These are phyloP conservation scores for Lithohypha guttulata DNA, from an alignment of 2,329 filamentous ascomycete genomes.

Conservation along the genomic window DNA sequence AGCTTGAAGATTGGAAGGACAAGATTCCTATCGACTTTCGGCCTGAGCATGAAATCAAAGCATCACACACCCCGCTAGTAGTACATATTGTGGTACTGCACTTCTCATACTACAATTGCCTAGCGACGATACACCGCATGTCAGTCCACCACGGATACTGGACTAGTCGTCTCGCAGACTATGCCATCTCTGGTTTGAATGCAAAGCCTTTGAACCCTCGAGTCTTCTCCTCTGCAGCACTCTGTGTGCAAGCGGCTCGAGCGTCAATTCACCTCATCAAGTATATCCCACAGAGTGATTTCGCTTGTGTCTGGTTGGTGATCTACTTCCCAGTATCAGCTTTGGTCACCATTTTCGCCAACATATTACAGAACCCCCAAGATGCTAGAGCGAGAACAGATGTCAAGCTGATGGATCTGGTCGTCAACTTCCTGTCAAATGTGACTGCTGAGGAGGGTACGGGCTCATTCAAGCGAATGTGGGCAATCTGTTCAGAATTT, in stretches of 20 bases:
- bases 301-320: slow-evolving; percentile 90
- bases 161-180: slow-evolving; percentile 90
- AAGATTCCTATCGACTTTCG: slow-evolving; percentile 88
- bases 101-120: slow-evolving; percentile 94
- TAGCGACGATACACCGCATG: slow-evolving; percentile 98
- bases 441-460: slow-evolving; percentile 83
- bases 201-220: slow-evolving; percentile 81
- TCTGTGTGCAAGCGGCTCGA: slow-evolving; percentile 85
- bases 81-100: slow-evolving; percentile 89
- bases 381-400: slow-evolving; percentile 82
- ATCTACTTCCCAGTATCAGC: slow-evolving; percentile 95
- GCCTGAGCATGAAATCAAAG: slow-evolving; percentile 94
- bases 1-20: slow-evolving; percentile 93
- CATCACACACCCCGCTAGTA: slow-evolving; percentile 83
- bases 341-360: slow-evolving; percentile 88
- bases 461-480: slow-evolving; percentile 84
- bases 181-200: slow-evolving; percentile 88
- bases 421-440: slow-evolving; percentile 83
- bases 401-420: slow-evolving; percentile 79
- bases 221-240: slow-evolving; percentile 83
- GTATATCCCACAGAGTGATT: slow-evolving; percentile 92
- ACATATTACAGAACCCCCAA: slow-evolving; percentile 88
- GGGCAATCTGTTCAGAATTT: slow-evolving; percentile 90
- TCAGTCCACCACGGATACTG: slow-evolving; percentile 96
- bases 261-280: slow-evolving; percentile 90